A percentile compares a stretch with the other conserved stretches of the same genome.
Conservation (phyloP, 306 rosid species). For the Phaseolus lunatus region DNA sequence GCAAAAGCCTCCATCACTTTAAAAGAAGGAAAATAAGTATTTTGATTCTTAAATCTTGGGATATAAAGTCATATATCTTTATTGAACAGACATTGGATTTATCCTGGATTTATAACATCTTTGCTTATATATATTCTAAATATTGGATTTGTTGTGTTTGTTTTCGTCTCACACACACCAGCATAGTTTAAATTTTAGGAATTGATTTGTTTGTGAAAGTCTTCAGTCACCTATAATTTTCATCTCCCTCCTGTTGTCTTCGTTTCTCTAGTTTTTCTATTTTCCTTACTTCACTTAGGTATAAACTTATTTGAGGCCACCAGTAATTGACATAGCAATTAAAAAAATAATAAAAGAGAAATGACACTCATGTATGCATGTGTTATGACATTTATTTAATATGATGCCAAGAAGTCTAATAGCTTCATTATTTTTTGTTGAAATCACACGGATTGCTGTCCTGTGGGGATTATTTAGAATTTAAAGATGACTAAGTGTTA, state of each 20-base stretch:
- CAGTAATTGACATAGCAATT: not conserved
- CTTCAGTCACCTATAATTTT: slow-evolving; percentile 21
- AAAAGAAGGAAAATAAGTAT: not conserved
- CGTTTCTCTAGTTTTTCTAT: not conserved
- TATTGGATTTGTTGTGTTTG: not conserved
- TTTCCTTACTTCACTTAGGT: slow-evolving; percentile 24
- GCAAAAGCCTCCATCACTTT: not conserved
- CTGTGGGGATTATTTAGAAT: slow-evolving; percentile 3
- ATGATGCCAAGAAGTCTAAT: not conserved
- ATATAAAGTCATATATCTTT: slow-evolving; percentile 13
- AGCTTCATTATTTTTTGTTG: slow-evolving; percentile 18
- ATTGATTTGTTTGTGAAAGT: slow-evolving; percentile 2
- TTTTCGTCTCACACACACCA: slow-evolving; percentile 1
- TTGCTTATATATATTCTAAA: not conserved
- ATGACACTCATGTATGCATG: not conserved
- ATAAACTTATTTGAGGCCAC: not conserved
- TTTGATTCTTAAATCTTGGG: slow-evolving; percentile 5
- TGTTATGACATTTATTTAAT: not conserved
- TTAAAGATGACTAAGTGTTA: slow-evolving; percentile 4
- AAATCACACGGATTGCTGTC: slow-evolving; percentile 12
- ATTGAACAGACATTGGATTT: slow-evolving; percentile 2
- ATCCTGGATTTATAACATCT: not conserved
- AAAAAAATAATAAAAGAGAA: not conserved
- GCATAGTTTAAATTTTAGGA: not conserved
- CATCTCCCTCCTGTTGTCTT: not conserved